These are phyloP conservation scores for Trypanosoma boissoni DNA, from an alignment of 208 protist genomes.

Conservation along the genomic window DNA sequence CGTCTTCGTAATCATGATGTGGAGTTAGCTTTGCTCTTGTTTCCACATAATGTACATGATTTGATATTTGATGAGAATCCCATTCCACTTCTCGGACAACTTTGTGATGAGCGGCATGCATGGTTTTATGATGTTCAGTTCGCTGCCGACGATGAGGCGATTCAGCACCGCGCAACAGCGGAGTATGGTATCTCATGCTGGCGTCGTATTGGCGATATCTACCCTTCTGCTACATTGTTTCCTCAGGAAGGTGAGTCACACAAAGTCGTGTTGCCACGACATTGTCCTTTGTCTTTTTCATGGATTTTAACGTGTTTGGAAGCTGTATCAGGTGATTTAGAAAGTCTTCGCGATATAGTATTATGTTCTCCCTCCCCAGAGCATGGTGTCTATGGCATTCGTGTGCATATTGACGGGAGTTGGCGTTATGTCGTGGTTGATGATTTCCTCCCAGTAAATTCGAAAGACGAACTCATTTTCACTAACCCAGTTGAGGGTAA, in stretches of 20 bases:
- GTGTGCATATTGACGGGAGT: slow-evolving; percentile 70
- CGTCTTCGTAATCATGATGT: slow-evolving; percentile 36
- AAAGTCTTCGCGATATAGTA: slow-evolving; percentile 20
- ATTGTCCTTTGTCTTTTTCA: slow-evolving; percentile 36
- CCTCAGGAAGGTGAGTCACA: slow-evolving; percentile 21
- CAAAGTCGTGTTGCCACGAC: slow-evolving; percentile 26
- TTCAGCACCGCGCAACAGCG: slow-evolving; percentile 33
- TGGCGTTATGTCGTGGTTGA: slow-evolving; percentile 87
- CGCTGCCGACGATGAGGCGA: slow-evolving; percentile 35
- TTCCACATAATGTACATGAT: slow-evolving; percentile 34
- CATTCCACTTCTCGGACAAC: slow-evolving; percentile 29
- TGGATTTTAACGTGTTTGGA: slow-evolving; percentile 59
- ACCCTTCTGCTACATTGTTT: slow-evolving; percentile 50
- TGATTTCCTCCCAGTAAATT: slow-evolving; percentile 82
- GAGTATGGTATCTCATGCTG: slow-evolving; percentile 54
- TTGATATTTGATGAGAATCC: slow-evolving; percentile 75
- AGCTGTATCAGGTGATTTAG: slow-evolving; percentile 28
- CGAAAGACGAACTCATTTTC: slow-evolving; percentile 63
- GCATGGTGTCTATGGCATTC: slow-evolving; percentile 53
- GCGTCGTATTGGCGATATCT: slow-evolving; percentile 63
- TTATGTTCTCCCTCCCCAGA: slow-evolving; percentile 2
- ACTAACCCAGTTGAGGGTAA: slow-evolving; percentile 35
- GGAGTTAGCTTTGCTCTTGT: slow-evolving; percentile 28
- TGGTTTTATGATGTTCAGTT: slow-evolving; percentile 82
- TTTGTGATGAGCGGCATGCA: slow-evolving; percentile 40